phyloP scores from a whole-genome alignment of 495 filamentous ascomycete species.

The Neurospora sp. region DNA sequence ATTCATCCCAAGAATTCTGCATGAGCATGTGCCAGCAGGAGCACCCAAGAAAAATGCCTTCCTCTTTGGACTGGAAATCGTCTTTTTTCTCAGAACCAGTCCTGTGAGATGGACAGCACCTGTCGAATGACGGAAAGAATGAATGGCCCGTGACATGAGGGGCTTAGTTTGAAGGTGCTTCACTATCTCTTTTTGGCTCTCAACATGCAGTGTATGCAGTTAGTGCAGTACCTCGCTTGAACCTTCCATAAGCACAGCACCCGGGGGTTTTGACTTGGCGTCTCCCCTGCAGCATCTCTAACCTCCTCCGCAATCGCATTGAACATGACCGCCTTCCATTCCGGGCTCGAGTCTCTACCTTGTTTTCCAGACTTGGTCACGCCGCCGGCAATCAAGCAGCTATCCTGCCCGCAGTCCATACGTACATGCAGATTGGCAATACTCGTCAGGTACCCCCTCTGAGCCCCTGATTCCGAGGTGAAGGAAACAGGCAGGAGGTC shows the following conservation, averaged over 20 bases:
- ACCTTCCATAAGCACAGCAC: neutral
- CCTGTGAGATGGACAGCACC: neutral
- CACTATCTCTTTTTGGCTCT: neutral
- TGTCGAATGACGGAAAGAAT: neutral
- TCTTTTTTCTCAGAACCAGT: neutral
- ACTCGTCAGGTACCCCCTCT: neutral
- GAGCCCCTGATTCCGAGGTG: neutral
- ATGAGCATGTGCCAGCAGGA: neutral
- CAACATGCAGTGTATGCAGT: neutral
- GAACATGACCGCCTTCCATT: no score
- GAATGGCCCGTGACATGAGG: neutral
- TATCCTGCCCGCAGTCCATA: neutral
- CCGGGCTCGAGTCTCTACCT: neutral
- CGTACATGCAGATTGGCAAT: neutral
- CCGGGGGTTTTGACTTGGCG: no score
- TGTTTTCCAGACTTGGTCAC: neutral
- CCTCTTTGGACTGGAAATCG: neutral
- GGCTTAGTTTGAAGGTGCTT: neutral
- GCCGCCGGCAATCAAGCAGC: neutral
- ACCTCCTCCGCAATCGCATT: neutral
- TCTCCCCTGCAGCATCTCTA: neutral
- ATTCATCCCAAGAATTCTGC: no score
- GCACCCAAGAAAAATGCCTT: neutral
- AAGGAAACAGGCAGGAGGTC: constrained; percentile 2
- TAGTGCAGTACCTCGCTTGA: neutral